phyloP scores from a whole-genome alignment of 139 green algal genomes.

The Limnomonas spitsbergensis region DNA sequence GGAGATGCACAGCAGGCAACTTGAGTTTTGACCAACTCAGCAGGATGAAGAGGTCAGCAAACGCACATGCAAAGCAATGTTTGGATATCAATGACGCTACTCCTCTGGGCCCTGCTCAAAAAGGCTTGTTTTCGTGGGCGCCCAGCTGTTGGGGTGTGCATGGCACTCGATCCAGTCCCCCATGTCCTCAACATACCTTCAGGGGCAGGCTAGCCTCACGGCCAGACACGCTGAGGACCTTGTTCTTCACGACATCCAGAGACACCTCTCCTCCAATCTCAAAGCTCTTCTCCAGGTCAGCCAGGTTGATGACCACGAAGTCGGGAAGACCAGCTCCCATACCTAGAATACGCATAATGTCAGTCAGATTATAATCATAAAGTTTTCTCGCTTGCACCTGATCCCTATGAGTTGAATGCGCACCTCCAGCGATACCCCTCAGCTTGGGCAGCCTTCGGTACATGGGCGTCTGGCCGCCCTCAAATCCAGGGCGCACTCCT shows the following conservation, averaged over 20 bases:
- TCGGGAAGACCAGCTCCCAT: constrained; percentile 86
- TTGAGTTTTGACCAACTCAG: too few relatives aligned
- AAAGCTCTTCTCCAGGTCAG: constrained; percentile 74
- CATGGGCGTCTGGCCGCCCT: constrained; percentile 95
- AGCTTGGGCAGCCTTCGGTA: constrained; percentile 97
- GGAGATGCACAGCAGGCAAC: too few relatives aligned
- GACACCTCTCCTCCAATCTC: constrained; percentile 73
- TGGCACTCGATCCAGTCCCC: too few relatives aligned
- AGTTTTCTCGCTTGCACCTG: too few relatives aligned
- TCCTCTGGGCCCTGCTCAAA: too few relatives aligned
- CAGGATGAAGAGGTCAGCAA: too few relatives aligned
- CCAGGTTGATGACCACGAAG: constrained; percentile 88
- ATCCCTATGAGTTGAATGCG: too few relatives aligned
- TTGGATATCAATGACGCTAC: too few relatives aligned
- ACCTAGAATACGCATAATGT: constrained; percentile 60
- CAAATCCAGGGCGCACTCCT: constrained; percentile 85
- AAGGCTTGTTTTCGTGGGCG: too few relatives aligned
- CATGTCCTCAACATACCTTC: constrained; percentile 81
- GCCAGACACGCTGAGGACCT: constrained; percentile 77
- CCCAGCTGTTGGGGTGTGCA: too few relatives aligned
- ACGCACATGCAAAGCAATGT: too few relatives aligned
- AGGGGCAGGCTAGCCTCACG: constrained; percentile 78
- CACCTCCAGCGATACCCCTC: constrained; percentile 92
- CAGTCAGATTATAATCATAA: too few relatives aligned
- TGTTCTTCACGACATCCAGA: constrained; percentile 76